Conservation (phyloP, 176 grass and related monocot species). For the Otatea glauca region DNA sequence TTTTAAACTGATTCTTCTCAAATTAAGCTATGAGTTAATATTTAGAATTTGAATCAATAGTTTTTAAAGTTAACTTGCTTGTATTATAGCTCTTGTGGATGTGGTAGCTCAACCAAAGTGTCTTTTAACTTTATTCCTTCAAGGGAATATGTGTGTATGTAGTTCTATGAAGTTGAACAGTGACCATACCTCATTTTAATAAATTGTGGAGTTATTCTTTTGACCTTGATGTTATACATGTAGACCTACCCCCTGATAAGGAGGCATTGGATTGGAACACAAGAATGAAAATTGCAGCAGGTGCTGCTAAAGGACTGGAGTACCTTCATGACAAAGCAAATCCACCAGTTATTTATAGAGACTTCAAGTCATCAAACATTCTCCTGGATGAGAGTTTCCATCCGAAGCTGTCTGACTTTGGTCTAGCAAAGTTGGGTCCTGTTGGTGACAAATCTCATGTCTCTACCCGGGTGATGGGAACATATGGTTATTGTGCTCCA, state of each 20-base stretch:
- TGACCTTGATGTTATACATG: constrained; percentile 25
- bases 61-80: neutral
- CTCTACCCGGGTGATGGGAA: constrained; percentile 90
- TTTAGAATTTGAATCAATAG: neutral
- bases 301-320: constrained; percentile 83
- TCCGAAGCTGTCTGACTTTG: constrained; percentile 85
- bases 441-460: constrained; percentile 90
- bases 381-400: constrained; percentile 73
- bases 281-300: constrained; percentile 90
- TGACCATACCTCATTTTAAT: neutral
- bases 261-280: constrained; percentile 78
- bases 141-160: constrained; percentile 21
- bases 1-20: neutral
- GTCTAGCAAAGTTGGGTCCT: constrained; percentile 82
- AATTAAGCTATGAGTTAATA: neutral
- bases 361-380: constrained; percentile 91
- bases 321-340: constrained; percentile 92
- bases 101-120: neutral
- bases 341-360: constrained; percentile 87
- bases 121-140: neutral
- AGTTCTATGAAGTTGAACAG: constrained; percentile 15
- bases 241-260: constrained; percentile 79
- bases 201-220: constrained; percentile 3
- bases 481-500: constrained; percentile 86
- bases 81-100: neutral